Conservation (phyloP, 306 rosid species). For the Argentina anserina region DNA sequence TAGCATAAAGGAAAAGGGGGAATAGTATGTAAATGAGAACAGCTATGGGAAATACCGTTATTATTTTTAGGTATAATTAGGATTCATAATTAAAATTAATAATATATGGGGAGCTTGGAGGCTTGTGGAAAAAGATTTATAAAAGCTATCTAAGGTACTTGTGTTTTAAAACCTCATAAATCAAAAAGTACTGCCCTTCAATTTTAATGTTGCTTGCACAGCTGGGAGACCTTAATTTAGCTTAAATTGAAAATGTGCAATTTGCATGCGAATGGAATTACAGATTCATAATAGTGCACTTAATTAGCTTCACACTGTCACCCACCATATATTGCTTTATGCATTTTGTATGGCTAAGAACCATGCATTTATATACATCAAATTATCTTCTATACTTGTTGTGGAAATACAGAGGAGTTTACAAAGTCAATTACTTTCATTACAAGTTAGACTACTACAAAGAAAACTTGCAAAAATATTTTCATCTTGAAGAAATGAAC, state of each 20-base stretch:
- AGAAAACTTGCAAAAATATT: neutral
- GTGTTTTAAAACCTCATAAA: constrained; percentile 17
- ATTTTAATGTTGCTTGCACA: constrained; percentile 21
- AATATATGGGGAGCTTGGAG: neutral
- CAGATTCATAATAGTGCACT: constrained; percentile 2
- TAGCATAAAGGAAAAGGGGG: neutral
- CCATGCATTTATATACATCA: neutral
- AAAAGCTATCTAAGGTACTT: neutral
- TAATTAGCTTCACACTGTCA: constrained; percentile 19
- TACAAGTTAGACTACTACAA: neutral
- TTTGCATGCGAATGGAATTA: neutral
- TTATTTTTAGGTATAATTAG: neutral
- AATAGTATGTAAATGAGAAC: constrained; percentile 15
- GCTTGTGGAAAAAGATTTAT: neutral
- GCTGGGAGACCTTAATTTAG: constrained; percentile 19
- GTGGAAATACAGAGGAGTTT: neutral
- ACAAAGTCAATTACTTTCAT: neutral
- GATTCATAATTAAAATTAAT: neutral
- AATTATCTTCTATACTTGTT: neutral
- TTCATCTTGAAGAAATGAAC: neutral
- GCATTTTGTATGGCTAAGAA: neutral
- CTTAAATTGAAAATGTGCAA: constrained; percentile 21
- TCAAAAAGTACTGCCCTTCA: constrained; percentile 10
- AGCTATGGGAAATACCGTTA: constrained; percentile 24
- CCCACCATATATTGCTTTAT: constrained; percentile 9